Evolutionary conservation across 257 asterid species (phyloP).

Genomic region (Solanum tarapatanum): DNA sequence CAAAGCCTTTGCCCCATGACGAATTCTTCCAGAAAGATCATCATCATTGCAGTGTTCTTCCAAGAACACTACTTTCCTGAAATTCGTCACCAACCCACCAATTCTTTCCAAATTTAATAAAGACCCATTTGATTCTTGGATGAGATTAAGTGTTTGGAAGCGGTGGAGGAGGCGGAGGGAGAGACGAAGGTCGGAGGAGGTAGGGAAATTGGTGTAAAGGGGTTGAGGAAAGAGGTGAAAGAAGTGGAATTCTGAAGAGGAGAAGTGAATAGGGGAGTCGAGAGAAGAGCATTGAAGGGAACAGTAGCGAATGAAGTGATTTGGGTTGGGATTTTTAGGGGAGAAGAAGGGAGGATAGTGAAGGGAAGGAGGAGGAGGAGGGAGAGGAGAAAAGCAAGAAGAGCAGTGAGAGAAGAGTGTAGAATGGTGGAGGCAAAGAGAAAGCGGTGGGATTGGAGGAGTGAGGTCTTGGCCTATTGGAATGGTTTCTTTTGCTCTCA

Average conservation of each 20-base stretch:
- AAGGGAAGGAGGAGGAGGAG: background rate
- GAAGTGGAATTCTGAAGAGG: constrained; percentile 42
- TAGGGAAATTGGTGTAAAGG: constrained; percentile 17
- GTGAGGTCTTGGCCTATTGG: constrained; percentile 48
- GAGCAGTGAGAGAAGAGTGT: constrained; percentile 51
- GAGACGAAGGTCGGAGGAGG: constrained; percentile 61
- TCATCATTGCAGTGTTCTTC: background rate
- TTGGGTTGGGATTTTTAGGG: constrained; percentile 1
- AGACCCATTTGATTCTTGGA: background rate
- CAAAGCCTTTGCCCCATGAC: constrained; percentile 35
- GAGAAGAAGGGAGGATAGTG: constrained; percentile 1
- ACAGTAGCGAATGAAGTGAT: constrained; percentile 44
- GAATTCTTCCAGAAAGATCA: constrained; percentile 25
- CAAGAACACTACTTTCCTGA: constrained; percentile 18
- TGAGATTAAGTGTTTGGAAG: background rate
- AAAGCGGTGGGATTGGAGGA: constrained; percentile 54
- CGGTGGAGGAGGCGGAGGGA: constrained; percentile 48
- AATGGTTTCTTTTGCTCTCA: constrained; percentile 35
- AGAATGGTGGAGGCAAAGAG: constrained; percentile 50
- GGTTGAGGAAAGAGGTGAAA: constrained; percentile 22
- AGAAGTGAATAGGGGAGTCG: constrained; percentile 41
- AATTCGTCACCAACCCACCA: constrained; percentile 57
- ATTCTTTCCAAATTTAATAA: constrained; percentile 21
- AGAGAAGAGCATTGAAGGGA: constrained; percentile 49
- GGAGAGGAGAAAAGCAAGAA: constrained; percentile 53